Evolutionary conservation across 345 rosid species (phyloP).

Genomic region (Carallia brachiata): DNA sequence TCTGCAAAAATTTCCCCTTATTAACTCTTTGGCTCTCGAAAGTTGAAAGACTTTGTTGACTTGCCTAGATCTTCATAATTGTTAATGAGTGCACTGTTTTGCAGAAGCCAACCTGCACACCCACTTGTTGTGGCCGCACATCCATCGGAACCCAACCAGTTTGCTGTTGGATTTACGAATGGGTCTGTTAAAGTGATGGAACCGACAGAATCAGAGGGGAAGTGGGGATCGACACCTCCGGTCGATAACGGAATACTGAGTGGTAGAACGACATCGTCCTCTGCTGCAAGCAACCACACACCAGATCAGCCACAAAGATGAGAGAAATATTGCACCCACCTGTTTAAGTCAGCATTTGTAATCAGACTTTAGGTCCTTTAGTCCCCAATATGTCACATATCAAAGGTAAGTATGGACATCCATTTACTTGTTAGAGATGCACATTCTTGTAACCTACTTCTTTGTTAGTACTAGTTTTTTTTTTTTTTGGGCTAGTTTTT

Average conservation of each 20-base stretch:
- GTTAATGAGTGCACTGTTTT: not conserved
- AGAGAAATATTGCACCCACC: constrained; percentile 9
- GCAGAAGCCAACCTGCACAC: constrained; percentile 58
- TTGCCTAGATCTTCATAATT: not conserved
- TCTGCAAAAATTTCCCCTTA: not conserved
- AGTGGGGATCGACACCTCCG: constrained; percentile 69
- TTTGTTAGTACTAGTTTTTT: constrained; percentile 8
- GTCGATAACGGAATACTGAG: constrained; percentile 60
- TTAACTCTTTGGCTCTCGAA: not conserved
- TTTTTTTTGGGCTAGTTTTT: not conserved
- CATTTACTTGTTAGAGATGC: constrained; percentile 9
- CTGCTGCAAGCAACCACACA: constrained; percentile 76
- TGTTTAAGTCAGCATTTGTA: constrained; percentile 16
- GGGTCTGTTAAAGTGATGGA: constrained; percentile 76
- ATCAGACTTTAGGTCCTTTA: constrained; percentile 31
- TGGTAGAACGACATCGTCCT: constrained; percentile 63
- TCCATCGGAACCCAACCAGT: constrained; percentile 70
- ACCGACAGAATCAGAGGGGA: constrained; percentile 63
- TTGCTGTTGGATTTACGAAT: constrained; percentile 66
- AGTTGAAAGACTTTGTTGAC: not conserved
- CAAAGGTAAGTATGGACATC: constrained; percentile 26
- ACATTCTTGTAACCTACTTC: constrained; percentile 36
- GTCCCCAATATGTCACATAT: constrained; percentile 9
- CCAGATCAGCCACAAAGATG: constrained; percentile 69
- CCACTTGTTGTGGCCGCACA: constrained; percentile 78